Base-by-base conservation (phyloP, 495 filamentous ascomycete species). In the Opeltia flavorubescens region DNA sequence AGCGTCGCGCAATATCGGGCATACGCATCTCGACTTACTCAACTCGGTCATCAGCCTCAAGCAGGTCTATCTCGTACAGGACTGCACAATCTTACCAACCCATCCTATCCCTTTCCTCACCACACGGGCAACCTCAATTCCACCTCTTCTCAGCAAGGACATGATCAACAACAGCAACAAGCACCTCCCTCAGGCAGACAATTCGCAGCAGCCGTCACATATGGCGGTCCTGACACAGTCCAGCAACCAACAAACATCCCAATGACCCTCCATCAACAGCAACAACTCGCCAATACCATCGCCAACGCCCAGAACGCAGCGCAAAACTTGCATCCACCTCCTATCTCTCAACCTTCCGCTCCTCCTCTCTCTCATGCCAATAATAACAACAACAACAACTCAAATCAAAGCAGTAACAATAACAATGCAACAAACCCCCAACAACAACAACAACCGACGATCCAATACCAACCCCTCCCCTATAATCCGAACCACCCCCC, bases 391-490 rank as follows among this genome's bases (percentile, higher is more conserved):
- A 18, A 17, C 13, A 20, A 36, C 34, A 1, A 34, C 31, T n/a
- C 13, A 2, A 3, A 3, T 17, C 3, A 34, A 11, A 34, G 3
- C 31, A 3, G 12, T 18, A n/a, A 17, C 34, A n/a, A 36, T 12
- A n/a, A 36, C n/a, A 50, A 49, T 44, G 41, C 49, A 38, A 41
- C 48, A 11, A 46, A 41, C 27, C n/a, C 39, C 6, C 28, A 47
- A 35, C 52, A 9, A 48, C 30, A 21, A 46, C 28, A 21, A 17
- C 23, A 8, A 53, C 56, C 21, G 43, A 46, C 35, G 55, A 36
- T 40, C 49, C n/a, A n/a, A 31, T 33, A 53, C 43, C 34, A 15
- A 21, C 43, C 25, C 35, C 36, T 15, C 28, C 47, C 25, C 35
- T 44, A 15, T 29, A 43, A 35, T 17, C 46, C 33, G 18, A 18